Evolutionary conservation across 1,284 basidiomycete genomes (phyloP).

Genomic region (Ganoderma boninense): DNA sequence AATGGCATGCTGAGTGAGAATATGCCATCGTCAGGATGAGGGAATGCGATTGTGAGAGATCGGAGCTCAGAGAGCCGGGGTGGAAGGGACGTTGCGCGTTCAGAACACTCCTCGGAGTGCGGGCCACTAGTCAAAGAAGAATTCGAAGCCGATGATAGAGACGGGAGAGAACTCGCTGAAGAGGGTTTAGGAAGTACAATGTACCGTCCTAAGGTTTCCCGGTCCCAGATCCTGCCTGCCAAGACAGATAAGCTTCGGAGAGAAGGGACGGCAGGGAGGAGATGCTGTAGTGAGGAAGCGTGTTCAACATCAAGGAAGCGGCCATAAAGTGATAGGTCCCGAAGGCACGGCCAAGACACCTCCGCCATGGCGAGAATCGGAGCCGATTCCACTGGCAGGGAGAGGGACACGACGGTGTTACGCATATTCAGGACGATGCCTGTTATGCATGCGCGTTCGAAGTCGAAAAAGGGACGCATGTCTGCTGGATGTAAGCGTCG

Average conservation of each 20-base stretch:
- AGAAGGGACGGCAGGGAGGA: not conserved
- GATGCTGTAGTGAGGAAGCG: not conserved
- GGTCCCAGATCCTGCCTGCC: not conserved
- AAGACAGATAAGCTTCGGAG: not conserved
- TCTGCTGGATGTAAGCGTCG: not conserved
- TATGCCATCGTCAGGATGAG: not conserved
- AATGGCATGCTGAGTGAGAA: not conserved
- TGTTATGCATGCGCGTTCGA: not conserved
- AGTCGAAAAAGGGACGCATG: not conserved
- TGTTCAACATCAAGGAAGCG: not conserved
- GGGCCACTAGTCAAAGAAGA: too few relatives aligned
- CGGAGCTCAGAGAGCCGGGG: not conserved
- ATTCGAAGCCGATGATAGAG: not conserved
- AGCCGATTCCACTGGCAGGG: not conserved
- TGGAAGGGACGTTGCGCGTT: too few relatives aligned
- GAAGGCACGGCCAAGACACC: not conserved
- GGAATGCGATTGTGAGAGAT: not conserved
- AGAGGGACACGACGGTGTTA: not conserved
- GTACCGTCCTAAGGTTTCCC: not conserved
- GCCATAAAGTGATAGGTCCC: not conserved
- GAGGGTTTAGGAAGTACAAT: not conserved
- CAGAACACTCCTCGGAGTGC: slow-evolving; percentile 7
- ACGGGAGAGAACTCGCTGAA: not conserved
- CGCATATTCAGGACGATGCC: not conserved
- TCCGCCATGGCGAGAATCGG: not conserved